Base-by-base conservation (phyloP, 345 rosid genomes). In the Ceriops tagal region DNA sequence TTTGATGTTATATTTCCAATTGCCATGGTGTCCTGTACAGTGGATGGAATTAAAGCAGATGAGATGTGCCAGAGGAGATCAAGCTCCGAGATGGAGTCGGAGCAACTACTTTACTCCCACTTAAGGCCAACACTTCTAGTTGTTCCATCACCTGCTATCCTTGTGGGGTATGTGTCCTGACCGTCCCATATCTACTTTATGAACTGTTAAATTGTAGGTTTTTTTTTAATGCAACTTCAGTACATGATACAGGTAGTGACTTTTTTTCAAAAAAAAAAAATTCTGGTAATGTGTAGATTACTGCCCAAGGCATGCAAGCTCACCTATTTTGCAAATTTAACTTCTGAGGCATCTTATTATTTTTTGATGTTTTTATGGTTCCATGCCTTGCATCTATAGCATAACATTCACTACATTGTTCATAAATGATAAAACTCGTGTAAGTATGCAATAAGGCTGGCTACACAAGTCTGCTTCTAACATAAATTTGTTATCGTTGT, bases 61-160 rank as follows among this genome's bases (percentile, higher is more conserved):
- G 99, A 95, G 55, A 60, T 77, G 52, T 56, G 78, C 78, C 97
- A 91, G 77, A 83, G 84, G 78, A 88, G 86, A 79, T 74, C 72
- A 59, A 85, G 67, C 84, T 92, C 80, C 68, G 98, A 92, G 66
- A 78, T 76, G 61, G 98, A 92, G 76, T 77, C 89, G 67, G 93
- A 86, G 73, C 88, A 78, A 67, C 90, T 75, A 61, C 65, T 61
- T 21, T 61, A 71, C 75, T 58, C 80, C 47, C 76, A 83, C 57
- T 78, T 86, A 67, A 87, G 85, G 79, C 96, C 98, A 3, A 80
- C 97, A 13, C 85, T 89, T 74, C 82, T 79, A 81, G 92, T 85
- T 74, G 90, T 92, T 80, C 98, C 99, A 51, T 87, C 92, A 59
- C 98, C 99, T 65, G 83, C 97, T 35, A 82, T 95, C 80, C 99